Evolutionary conservation across 2,329 filamentous ascomycete species (phyloP).

Genomic region (Hypomyces perniciosus): DNA sequence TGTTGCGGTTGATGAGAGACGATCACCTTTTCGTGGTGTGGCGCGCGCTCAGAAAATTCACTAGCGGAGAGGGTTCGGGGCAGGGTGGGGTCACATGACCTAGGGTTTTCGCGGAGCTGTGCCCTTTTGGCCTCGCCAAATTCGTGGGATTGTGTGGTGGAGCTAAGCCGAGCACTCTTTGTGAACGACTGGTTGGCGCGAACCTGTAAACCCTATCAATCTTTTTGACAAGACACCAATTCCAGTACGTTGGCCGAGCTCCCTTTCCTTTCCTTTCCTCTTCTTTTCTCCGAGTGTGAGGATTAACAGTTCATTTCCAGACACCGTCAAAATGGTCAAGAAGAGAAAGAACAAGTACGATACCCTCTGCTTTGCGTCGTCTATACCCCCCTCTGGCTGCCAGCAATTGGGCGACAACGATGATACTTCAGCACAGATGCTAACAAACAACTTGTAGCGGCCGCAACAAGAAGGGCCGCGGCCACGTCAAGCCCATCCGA

Average conservation of each 20-base stretch:
- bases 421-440: slow-evolving; percentile 10
- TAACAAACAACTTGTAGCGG: slow-evolving; percentile 52
- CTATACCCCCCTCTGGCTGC: not conserved
- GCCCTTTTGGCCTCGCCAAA: slow-evolving; percentile 18
- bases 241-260: slow-evolving; percentile 23
- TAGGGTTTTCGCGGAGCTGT: slow-evolving; percentile 20
- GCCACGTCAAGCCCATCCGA: slow-evolving; percentile 98
- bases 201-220: slow-evolving; percentile 15
- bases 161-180: not conserved
- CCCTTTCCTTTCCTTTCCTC: slow-evolving; percentile 14
- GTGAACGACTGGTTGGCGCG: slow-evolving; percentile 4
- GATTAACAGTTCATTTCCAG: slow-evolving; percentile 34
- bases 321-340: slow-evolving; percentile 63
- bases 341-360: slow-evolving; percentile 65
- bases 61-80: slow-evolving; percentile 4
- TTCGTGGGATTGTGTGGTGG: slow-evolving; percentile 3
- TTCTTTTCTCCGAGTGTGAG: slow-evolving; percentile 20
- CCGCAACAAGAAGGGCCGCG: slow-evolving; percentile 99
- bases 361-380: slow-evolving; percentile 2
- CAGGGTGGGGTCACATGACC: slow-evolving; percentile 19
- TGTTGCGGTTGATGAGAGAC: slow-evolving; percentile 35
- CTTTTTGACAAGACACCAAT: slow-evolving; percentile 14
- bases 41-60: slow-evolving; percentile 26
- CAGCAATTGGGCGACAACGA: slow-evolving; percentile 10
- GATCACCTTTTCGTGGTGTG: slow-evolving; percentile 21